Evolutionary conservation across 495 filamentous ascomycete genomes (phyloP).

Genomic region (Penicillium steckii): DNA sequence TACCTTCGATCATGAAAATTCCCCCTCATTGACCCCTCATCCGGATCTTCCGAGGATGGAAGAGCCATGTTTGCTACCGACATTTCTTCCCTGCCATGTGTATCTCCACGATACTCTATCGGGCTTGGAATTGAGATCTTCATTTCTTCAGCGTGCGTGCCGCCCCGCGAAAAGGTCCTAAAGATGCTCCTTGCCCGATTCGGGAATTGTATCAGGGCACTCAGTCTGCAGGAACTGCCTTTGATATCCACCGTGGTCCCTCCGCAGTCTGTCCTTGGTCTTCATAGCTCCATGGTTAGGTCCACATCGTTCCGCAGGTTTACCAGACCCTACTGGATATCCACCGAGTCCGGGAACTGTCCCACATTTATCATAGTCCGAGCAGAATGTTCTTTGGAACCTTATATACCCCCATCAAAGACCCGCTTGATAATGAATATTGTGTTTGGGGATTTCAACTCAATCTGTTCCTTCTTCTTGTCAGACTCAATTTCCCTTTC

Average conservation of each 20-base stretch:
- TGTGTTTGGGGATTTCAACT: neutral
- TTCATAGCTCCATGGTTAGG: slow-evolving; percentile 1
- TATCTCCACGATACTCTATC: neutral
- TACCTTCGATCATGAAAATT: neutral
- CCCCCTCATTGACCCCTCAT: neutral
- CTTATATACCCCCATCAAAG: slow-evolving; percentile 1
- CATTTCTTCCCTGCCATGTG: neutral
- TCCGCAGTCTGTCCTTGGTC: neutral
- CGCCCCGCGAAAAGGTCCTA: neutral
- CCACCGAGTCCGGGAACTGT: neutral
- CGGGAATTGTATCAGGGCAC: neutral
- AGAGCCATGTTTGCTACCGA: neutral
- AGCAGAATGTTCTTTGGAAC: neutral
- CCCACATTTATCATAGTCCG: neutral
- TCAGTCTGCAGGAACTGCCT: neutral
- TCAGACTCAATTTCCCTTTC: neutral
- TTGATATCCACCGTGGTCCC: neutral
- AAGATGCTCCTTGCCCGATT: neutral
- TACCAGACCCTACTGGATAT: slow-evolving; percentile 8
- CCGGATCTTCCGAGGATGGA: neutral
- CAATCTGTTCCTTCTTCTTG: neutral
- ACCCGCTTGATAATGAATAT: slow-evolving; percentile 3
- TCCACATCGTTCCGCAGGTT: neutral
- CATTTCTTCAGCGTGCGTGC: neutral
- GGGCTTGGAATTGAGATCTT: neutral